phyloP scores from a whole-genome alignment of 805 yeast genomes.

The Cyberlindnera sargentensis region DNA sequence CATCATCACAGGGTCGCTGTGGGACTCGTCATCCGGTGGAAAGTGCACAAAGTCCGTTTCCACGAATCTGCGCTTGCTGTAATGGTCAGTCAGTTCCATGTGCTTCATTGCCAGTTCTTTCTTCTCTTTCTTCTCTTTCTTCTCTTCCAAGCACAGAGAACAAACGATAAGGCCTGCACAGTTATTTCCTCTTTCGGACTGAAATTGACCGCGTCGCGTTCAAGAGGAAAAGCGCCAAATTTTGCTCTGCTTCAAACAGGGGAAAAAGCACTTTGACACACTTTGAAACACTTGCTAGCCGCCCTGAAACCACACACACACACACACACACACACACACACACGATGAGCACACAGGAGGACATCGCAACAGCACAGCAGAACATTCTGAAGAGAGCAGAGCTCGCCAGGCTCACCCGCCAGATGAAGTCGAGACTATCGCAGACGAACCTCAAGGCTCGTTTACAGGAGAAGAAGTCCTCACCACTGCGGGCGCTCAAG shows the following conservation, averaged over 20 bases:
- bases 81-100: neutral
- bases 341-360: slow-evolving; percentile 24
- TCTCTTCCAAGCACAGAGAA: no score
- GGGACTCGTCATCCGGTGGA: slow-evolving; percentile 7
- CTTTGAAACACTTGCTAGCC: neutral
- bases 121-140: neutral
- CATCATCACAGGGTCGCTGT: slow-evolving; percentile 7
- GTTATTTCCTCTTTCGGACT: neutral
- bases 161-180: no score
- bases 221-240: neutral
- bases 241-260: neutral
- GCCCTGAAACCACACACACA: neutral
- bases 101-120: neutral
- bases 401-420: slow-evolving; percentile 38
- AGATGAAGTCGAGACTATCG: slow-evolving; percentile 33
- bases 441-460: slow-evolving; percentile 32
- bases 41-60: slow-evolving; percentile 7
- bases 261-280: neutral
- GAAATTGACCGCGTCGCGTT: slow-evolving; percentile 3
- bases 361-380: slow-evolving; percentile 30
- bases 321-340: neutral
- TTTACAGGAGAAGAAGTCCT: slow-evolving; percentile 7
- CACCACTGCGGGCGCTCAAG: neutral
- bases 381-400: slow-evolving; percentile 39
- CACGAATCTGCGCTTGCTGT: neutral